Evolutionary conservation across 2,329 filamentous ascomycete species (phyloP).

Genomic region (Colletotrichum shisoi): DNA sequence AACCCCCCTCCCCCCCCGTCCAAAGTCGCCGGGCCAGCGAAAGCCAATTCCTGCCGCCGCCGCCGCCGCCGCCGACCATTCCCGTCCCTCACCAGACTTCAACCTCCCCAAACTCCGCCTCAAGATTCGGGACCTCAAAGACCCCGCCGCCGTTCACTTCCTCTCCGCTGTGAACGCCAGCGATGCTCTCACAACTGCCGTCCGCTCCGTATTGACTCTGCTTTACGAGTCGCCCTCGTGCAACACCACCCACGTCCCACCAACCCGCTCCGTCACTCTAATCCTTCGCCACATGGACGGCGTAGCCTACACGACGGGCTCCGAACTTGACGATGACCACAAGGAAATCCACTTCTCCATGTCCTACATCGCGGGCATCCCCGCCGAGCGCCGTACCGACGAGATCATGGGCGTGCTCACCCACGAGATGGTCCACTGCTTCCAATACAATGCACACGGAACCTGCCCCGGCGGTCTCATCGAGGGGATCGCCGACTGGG

Average conservation of each 20-base stretch:
- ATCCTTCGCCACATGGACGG: conserved; percentile 81
- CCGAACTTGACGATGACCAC: conserved; percentile 80
- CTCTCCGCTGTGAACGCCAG: conserved; percentile 70
- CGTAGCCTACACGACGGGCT: conserved; percentile 87
- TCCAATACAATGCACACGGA: conserved; percentile 75
- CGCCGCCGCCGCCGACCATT: conserved; percentile 14
- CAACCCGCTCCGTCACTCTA: conserved; percentile 86
- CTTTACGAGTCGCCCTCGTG: conserved; percentile 69
- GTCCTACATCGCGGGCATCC: conserved; percentile 69
- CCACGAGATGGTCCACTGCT: conserved; percentile 95
- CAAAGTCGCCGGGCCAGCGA: conserved; percentile 20
- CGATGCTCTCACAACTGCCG: conserved; percentile 67
- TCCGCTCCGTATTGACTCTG: conserved; percentile 72
- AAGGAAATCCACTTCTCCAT: conserved; percentile 93
- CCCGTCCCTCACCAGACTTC: conserved; percentile 23
- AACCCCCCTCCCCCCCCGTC: conserved; percentile 32
- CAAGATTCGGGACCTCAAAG: conserved; percentile 64
- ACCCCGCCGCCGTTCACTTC: conserved; percentile 71
- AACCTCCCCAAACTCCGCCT: conserved; percentile 65
- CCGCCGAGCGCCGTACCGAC: conserved; percentile 53
- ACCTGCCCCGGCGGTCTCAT: conserved; percentile 78
- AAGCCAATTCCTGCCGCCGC: conserved; percentile 6
- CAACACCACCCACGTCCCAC: conserved; percentile 56
- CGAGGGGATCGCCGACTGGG: conserved; percentile 94
- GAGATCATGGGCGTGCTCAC: conserved; percentile 86